Percentiles rank a stretch among this genome's conserved stretches.
These are phyloP conservation scores for Hemisphaericaspora xylofermentans DNA, from an alignment of 1,139 yeast genomes.

Conservation along the genomic window DNA sequence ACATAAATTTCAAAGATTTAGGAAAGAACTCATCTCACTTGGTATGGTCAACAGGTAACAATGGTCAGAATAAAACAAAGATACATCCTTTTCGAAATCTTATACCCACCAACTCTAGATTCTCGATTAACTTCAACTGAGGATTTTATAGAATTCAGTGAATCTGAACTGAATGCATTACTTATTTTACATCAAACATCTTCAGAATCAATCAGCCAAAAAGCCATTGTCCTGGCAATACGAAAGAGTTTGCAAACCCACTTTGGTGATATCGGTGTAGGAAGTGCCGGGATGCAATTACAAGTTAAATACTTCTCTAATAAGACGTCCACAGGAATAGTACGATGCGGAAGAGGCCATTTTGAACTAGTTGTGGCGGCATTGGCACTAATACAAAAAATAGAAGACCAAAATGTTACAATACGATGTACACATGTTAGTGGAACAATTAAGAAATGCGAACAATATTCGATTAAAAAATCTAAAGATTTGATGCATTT, in stretches of 20 bases:
- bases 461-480: conserved; percentile 57
- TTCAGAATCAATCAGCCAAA: conserved; percentile 43
- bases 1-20: neutral
- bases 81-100: conserved; percentile 75
- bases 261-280: conserved; percentile 81
- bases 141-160: conserved; percentile 22
- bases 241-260: conserved; percentile 52
- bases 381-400: conserved; percentile 55
- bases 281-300: conserved; percentile 60
- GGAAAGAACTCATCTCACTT: neutral
- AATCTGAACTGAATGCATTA: conserved; percentile 36
- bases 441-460: conserved; percentile 88
- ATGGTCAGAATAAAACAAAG: conserved; percentile 91
- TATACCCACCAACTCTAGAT: conserved; percentile 52
- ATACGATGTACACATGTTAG: conserved; percentile 69
- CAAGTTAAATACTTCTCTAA: conserved; percentile 77
- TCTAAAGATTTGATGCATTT: conserved; percentile 35
- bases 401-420: conserved; percentile 55
- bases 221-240: conserved; percentile 51
- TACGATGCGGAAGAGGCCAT: conserved; percentile 72
- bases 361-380: conserved; percentile 68
- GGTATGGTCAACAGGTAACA: too few species aligned
- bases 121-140: conserved; percentile 13
- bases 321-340: conserved; percentile 79
- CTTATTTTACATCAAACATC: conserved; percentile 51